These are phyloP conservation scores for Gardenia jasminoides DNA, from an alignment of 257 asterid species.

Conservation along the genomic window DNA sequence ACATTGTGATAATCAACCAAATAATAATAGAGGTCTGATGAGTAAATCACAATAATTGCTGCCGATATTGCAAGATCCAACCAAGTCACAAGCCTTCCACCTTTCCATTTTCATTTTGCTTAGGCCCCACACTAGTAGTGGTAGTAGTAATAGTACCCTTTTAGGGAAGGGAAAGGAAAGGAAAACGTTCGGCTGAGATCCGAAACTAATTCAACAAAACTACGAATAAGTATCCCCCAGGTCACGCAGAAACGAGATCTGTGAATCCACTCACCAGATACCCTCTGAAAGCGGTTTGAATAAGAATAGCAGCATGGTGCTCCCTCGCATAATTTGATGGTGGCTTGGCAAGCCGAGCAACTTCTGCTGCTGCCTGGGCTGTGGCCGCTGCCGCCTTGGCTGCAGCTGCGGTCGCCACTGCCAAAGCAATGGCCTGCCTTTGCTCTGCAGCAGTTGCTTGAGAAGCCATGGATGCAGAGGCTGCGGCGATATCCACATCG, in stretches of 20 bases:
- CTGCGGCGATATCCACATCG: background rate
- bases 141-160: no score
- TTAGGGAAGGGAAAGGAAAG: background rate
- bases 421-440: conserved; percentile 35
- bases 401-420: conserved; percentile 36
- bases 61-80: background rate
- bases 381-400: conserved; percentile 41
- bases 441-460: conserved; percentile 13
- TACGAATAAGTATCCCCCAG: no score
- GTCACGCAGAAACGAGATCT: background rate
- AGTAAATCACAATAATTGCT: background rate
- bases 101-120: background rate
- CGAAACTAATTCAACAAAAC: background rate
- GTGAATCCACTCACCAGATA: conserved; percentile 32
- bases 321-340: conserved; percentile 13
- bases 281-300: conserved; percentile 48
- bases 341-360: conserved; percentile 27
- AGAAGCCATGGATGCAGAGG: background rate
- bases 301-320: conserved; percentile 29
- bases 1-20: background rate
- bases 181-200: background rate
- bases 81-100: background rate
- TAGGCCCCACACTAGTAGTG: background rate
- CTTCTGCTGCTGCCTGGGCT: conserved; percentile 34
- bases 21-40: background rate